phyloP scores from a whole-genome alignment of 208 protist species.

The Crithidia expoeki region DNA sequence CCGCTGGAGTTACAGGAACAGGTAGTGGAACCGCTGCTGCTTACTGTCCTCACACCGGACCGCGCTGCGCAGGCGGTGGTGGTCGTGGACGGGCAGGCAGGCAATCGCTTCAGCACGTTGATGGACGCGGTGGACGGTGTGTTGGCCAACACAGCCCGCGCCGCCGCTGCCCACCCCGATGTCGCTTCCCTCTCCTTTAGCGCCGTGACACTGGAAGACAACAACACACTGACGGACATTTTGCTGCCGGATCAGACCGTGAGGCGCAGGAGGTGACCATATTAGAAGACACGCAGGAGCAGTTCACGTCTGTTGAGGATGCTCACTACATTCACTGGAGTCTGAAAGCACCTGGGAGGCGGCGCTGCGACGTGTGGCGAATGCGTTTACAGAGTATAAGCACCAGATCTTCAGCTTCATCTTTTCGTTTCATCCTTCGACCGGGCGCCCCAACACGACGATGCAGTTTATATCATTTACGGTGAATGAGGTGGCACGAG shows the following conservation, averaged over 20 bases:
- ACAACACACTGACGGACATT: constrained; percentile 61
- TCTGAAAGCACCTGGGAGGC: constrained; percentile 14
- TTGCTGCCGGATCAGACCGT: constrained; percentile 3
- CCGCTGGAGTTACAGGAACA: constrained; percentile 32
- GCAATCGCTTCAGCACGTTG: constrained; percentile 38
- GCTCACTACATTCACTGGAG: constrained; percentile 52
- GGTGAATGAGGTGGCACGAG: constrained; percentile 54
- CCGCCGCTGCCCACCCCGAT: constrained; percentile 15
- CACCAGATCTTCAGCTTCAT: constrained; percentile 76
- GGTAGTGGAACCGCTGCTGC: constrained; percentile 50
- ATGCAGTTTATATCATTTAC: constrained; percentile 80
- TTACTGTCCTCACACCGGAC: constrained; percentile 37
- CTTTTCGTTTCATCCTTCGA: constrained; percentile 44
- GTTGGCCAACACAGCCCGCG: constrained; percentile 31
- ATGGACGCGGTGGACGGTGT: constrained; percentile 54
- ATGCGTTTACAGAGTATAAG: constrained; percentile 29
- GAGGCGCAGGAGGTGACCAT: constrained; percentile 46
- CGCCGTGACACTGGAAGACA: constrained; percentile 56
- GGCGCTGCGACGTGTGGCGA: constrained; percentile 25
- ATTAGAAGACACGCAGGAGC: constrained; percentile 65
- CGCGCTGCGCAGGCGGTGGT: constrained; percentile 51
- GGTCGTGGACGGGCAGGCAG: constrained; percentile 57
- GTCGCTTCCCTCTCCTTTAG: constrained; percentile 56
- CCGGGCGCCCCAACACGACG: constrained; percentile 66
- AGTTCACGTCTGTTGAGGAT: constrained; percentile 75